Percentiles rank a stretch among this genome's conserved stretches.
These are phyloP conservation scores for Xylaria sp. DNA, from an alignment of 2,329 filamentous ascomycete species.

Conservation along the genomic window DNA sequence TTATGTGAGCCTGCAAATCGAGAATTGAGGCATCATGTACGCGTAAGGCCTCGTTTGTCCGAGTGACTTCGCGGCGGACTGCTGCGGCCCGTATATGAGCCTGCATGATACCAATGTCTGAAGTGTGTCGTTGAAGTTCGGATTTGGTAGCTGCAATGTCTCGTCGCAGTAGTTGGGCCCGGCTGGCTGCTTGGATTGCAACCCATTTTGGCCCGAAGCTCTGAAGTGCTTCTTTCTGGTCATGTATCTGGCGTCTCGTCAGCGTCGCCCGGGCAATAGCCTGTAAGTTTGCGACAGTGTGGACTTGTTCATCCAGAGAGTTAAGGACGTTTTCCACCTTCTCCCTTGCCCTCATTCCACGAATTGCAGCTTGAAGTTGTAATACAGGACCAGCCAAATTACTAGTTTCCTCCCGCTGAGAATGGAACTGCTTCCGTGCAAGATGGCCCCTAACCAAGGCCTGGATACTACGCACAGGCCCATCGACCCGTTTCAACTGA, in stretches of 20 bases:
- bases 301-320: slow-evolving; percentile 42
- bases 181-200: slow-evolving; percentile 59
- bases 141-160: slow-evolving; percentile 58
- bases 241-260: slow-evolving; percentile 64
- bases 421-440: slow-evolving; percentile 66
- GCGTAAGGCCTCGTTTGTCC: slow-evolving; percentile 59
- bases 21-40: slow-evolving; percentile 56
- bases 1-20: slow-evolving; percentile 56
- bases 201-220: slow-evolving; percentile 62
- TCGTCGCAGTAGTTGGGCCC: slow-evolving; percentile 62
- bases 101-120: slow-evolving; percentile 53
- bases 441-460: slow-evolving; percentile 75
- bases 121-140: slow-evolving; percentile 59
- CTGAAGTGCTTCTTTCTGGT: slow-evolving; percentile 63
- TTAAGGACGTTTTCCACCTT: slow-evolving; percentile 56
- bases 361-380: slow-evolving; percentile 72
- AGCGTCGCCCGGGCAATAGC: slow-evolving; percentile 72
- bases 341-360: slow-evolving; percentile 73
- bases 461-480: slow-evolving; percentile 73
- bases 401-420: slow-evolving; percentile 67
- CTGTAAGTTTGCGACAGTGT: slow-evolving; percentile 61
- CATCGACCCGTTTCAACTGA: slow-evolving; percentile 70
- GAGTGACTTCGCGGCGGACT: slow-evolving; percentile 62
- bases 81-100: slow-evolving; percentile 65
- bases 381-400: slow-evolving; percentile 63